A percentile compares a stretch with the other conserved stretches of the same genome.
Conservation (phyloP, 208 protist species). For the Wallacemonas sp. region DNA sequence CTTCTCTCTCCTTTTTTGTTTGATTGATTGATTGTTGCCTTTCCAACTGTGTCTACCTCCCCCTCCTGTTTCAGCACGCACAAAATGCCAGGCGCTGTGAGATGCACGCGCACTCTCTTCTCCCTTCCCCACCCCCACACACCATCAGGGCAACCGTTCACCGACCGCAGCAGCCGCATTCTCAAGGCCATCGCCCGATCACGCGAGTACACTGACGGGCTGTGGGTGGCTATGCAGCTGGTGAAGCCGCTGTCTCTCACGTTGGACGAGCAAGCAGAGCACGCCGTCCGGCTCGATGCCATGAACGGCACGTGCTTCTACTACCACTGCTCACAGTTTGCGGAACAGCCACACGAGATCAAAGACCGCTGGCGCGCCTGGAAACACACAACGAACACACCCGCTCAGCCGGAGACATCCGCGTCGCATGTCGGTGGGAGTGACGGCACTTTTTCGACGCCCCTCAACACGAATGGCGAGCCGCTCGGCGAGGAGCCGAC, state of each 20-base stretch:
- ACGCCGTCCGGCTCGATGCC: slow-evolving; percentile 24
- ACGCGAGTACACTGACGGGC: slow-evolving; percentile 19
- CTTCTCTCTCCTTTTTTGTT: not conserved
- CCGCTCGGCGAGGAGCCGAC: slow-evolving; percentile 31
- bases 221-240: slow-evolving; percentile 54
- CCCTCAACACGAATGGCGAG: slow-evolving; percentile 73
- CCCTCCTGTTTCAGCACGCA: not conserved
- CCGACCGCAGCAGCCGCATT: slow-evolving; percentile 27
- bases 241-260: slow-evolving; percentile 29
- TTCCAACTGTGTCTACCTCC: not conserved
- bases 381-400: not conserved
- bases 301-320: slow-evolving; percentile 29
- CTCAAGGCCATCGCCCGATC: slow-evolving; percentile 34
- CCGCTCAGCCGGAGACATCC: not conserved
- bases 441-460: not conserved
- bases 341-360: slow-evolving; percentile 18
- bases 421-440: not conserved
- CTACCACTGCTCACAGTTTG: slow-evolving; percentile 60
- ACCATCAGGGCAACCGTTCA: slow-evolving; percentile 44
- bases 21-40: not conserved
- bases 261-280: not conserved
- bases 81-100: not conserved
- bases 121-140: slow-evolving; percentile 15
- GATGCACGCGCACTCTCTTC: not conserved
- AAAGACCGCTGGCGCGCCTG: slow-evolving; percentile 21